These are phyloP conservation scores for Sordariomycetes sp. DNA, from an alignment of 2,329 filamentous ascomycete species.

Conservation along the genomic window DNA sequence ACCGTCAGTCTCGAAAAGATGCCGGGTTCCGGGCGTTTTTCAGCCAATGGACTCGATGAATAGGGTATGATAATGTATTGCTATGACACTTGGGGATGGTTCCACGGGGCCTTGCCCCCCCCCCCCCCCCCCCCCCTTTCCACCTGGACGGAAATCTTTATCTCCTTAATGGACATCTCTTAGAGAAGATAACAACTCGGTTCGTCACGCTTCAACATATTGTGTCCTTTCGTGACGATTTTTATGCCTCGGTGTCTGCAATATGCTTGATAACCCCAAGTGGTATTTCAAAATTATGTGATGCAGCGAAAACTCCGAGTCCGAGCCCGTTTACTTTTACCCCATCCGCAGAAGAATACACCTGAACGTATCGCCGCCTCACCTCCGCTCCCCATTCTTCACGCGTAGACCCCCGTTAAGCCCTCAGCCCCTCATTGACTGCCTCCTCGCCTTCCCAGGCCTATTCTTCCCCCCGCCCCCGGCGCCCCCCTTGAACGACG, in stretches of 20 bases:
- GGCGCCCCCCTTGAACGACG: conserved; percentile 6
- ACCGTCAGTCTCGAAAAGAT: neutral
- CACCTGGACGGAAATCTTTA: neutral
- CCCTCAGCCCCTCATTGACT: conserved; percentile 7
- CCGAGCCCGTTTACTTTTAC: neutral
- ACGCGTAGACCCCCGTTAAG: neutral
- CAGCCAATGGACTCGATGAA: neutral
- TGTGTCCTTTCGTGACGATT: neutral
- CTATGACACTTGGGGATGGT: neutral
- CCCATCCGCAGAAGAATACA: neutral
- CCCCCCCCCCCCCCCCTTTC: neutral
- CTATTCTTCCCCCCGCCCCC: conserved; percentile 1
- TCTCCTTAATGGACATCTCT: neutral
- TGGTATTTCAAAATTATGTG: neutral
- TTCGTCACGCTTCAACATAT: neutral
- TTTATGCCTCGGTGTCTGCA: neutral
- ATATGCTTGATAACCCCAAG: neutral
- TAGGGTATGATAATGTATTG: conserved; percentile 4
- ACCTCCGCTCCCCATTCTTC: neutral
- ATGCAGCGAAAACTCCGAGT: neutral
- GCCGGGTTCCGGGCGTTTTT: neutral
- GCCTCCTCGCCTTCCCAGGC: conserved; percentile 9
- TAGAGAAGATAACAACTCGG: neutral
- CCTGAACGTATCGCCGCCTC: neutral
- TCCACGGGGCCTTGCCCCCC: neutral